Evolutionary conservation across 2,329 filamentous ascomycete species (phyloP), one percentile per base, ranked within the genome.

Genomic region (Capronia americana): DNA sequence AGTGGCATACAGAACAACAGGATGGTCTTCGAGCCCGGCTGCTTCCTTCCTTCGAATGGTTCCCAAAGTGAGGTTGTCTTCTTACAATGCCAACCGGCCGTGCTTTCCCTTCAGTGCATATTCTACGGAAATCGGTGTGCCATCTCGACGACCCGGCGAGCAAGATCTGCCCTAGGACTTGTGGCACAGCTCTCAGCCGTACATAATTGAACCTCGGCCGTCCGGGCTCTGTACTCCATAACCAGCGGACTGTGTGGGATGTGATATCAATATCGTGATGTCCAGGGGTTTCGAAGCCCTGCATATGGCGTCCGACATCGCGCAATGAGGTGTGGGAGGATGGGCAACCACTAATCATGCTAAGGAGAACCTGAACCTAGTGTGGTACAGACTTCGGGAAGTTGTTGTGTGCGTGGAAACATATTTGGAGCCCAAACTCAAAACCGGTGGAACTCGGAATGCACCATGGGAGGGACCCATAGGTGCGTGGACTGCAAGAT

Each of bases 1-100:
- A 84, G 69, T 97, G 93, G 92, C 86, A 86, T 17, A 84, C 86
- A 4, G 93, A 97, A 79, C 82, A 77, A 41, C 78, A 83, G 10
- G 86, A 87, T 74, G 84, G 83, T 38, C 74, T 77, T 30, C 75
- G 84, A 58, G 78, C 69, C 34, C 64, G 57, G 32, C 64, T 73
- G 53, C 51, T 71, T 20, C 61, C 72, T 24, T 70, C 71, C 32
- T 58, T 70, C 44, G 72, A 73, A 50, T 74, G 72, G 72, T 74
- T 67, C 64, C 72, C 71, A 2, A 73, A 71, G 46, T 72, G 66
- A 70, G 34, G 3, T 17, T 28, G 14, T 24, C 7, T 23, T 23
- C 44, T 50, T 26, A 12, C 4, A 28, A 10, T 32, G 30, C 26
- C 26, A 5, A 20, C 17, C 14, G 28, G 4, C 23, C 26, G 5